phyloP scores from a whole-genome alignment of 495 filamentous ascomycete species.

The Tuber umbilicatum region DNA sequence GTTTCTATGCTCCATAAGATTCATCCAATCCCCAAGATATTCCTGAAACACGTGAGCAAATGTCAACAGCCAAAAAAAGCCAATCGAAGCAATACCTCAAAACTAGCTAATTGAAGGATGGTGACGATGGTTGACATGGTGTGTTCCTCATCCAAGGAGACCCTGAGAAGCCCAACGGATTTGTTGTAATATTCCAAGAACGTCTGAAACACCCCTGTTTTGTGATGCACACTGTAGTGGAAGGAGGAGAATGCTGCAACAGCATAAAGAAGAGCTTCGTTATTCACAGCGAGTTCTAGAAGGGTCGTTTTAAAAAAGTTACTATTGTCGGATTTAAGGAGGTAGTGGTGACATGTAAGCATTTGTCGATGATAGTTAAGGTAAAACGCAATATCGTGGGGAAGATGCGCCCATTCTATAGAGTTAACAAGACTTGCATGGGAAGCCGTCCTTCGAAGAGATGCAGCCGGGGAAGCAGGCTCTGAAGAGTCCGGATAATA shows the following conservation, averaged over 20 bases:
- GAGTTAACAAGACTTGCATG: constrained; percentile 35
- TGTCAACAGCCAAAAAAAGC: constrained; percentile 9
- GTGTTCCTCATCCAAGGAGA: constrained; percentile 62
- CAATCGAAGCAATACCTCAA: constrained; percentile 60
- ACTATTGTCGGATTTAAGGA: constrained; percentile 58
- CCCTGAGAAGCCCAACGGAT: constrained; percentile 68
- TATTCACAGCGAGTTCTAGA: constrained; percentile 62
- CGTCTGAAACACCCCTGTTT: constrained; percentile 63
- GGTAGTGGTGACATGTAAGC: constrained; percentile 74
- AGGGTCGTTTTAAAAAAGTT: constrained; percentile 67
- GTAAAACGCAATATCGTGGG: constrained; percentile 65
- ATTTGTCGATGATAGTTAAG: constrained; percentile 68
- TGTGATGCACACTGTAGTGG: constrained; percentile 63
- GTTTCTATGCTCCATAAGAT: constrained; percentile 83
- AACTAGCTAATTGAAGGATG: constrained; percentile 83
- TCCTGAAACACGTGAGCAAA: constrained; percentile 56
- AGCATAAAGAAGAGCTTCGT: constrained; percentile 81
- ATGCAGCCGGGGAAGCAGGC: constrained; percentile 32
- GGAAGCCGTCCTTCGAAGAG: constrained; percentile 20
- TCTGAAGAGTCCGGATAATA: constrained; percentile 37
- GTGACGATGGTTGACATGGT: constrained; percentile 72
- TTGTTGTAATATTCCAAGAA: constrained; percentile 89
- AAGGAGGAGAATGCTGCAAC: constrained; percentile 89
- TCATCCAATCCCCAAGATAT: constrained; percentile 89
- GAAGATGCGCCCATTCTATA: constrained; percentile 43